Evolutionary conservation across 805 yeast genomes (phyloP), one percentile per base, ranked within the genome.

Genomic region (Saccharomycopsis olivae): DNA sequence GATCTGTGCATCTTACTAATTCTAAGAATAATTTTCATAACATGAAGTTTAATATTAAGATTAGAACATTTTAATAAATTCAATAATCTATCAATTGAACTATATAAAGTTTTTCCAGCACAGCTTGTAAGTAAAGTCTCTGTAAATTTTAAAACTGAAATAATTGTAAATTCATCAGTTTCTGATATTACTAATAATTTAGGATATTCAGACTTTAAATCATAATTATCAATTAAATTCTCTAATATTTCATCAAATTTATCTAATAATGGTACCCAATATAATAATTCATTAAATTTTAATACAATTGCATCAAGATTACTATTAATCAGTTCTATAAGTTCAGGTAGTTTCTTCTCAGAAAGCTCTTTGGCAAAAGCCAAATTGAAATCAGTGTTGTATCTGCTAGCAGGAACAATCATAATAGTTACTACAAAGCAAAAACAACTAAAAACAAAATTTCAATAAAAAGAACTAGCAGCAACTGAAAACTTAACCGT

Each of bases 191-290:
- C 62, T 20, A 58, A 59, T 15, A 83, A 65, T 33, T 58, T 66
- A 3, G 74, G 69, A 38, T 10, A 19, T 3, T 38, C 21, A 5
- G 38, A 35, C 13, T 19, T 25, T n/a, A 46, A 47, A 8, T 60
- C 63, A 51, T 84, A 80, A 45, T 73, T 73, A 5, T 59, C 59
- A 13, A 81, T 69, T 17, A 69, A 61, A 3, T 52, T 50, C 38
- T 75, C 81, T 39, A 84, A 60, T 5, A 84, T 66, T 10, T 64
- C 68, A 54, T 88, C 96, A 52, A 88, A 74, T 50, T 78, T 65
- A 56, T 86, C 81, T 50, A 89, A 62, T 1, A 84, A 74, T 0
- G 79, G 70, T 21, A 83, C 71, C 92, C 95, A 88, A 44, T 77
- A 78, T 45, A 69, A 69, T 25, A 89, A 58, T 49, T 84, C 38